These are phyloP conservation scores for Conringia planisiliqua DNA, from an alignment of 345 rosid genomes.

Conservation along the genomic window DNA sequence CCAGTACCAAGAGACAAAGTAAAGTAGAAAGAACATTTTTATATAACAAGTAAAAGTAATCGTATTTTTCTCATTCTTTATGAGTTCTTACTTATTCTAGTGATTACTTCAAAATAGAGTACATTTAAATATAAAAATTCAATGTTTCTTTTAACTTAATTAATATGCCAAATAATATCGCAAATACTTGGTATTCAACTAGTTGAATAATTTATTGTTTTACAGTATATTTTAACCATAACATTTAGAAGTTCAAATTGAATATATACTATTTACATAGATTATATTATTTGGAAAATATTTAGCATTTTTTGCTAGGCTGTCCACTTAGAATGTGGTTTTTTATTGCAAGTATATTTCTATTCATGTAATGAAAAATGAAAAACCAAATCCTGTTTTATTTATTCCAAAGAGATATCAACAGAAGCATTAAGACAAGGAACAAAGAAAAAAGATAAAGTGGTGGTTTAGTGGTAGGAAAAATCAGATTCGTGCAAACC, in stretches of 20 bases:
- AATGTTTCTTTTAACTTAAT: background rate
- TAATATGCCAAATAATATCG: background rate
- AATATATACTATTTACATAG: background rate
- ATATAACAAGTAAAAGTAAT: background rate
- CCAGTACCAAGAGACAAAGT: background rate
- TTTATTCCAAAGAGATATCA: background rate
- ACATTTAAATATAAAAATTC: background rate
- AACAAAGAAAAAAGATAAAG: background rate
- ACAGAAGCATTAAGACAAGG: conserved; percentile 5
- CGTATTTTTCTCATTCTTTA: background rate
- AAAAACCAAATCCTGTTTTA: background rate
- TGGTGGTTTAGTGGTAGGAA: conserved; percentile 18
- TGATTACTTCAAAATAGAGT: background rate
- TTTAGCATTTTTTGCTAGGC: background rate
- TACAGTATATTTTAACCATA: background rate
- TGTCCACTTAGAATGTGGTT: background rate
- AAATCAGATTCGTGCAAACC: conserved; percentile 6
- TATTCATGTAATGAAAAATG: too few relatives aligned
- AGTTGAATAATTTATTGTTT: background rate
- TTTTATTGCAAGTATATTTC: background rate
- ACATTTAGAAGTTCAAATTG: background rate
- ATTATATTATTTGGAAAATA: background rate
- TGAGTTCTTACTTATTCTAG: background rate
- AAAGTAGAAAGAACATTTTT: background rate
- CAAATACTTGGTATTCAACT: background rate